Evolutionary conservation across 1,284 basidiomycete genomes (phyloP), one percentile per base, ranked within the genome.

Genomic region (Pseudozyma thailandica): DNA sequence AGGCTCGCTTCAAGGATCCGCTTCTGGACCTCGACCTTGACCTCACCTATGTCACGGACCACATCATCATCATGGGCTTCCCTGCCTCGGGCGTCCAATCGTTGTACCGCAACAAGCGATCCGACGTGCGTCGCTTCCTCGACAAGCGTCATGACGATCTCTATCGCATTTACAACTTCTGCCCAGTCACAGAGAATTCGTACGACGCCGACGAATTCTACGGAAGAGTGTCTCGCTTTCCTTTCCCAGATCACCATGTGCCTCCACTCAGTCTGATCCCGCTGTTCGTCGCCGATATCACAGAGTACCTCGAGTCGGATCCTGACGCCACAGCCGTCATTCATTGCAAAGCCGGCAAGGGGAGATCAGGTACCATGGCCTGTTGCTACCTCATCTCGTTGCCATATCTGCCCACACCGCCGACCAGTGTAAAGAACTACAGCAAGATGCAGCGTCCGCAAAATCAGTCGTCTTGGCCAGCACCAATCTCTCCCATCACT

Each of bases 111-210:
- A 95, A 95, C 80, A 86, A 86, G 33, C 86, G 91, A 45, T 88
- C 90, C 26, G 90, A 93, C 75, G 91, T 91, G 0, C 88, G 90
- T 71, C 87, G 86, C 50, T 94, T 94, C 82, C 86, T 94, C 21
- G 88, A 91, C 42, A 85, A 88, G 49, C 86, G 89, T 41, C 91
- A 93, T 72, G 88, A 88, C 6, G 86, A 89, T 74, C 89, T 91
- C 73, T 94, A 88, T 80, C 91, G 91, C 88, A 86, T 91, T 28
- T 94, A 92, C 86, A 95, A 95, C 83, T 89, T 94, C 41, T 81
- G 81, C 25, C 80, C 81, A 1, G 61, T 65, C 15, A 84, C 83
- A 47, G 85, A 86, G 55, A 86, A 86, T 65, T 78, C 80, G 18
- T 86, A 86, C 76, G 83, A 85, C 18, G 76, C 85, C 3, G 82